These are phyloP conservation scores for Fomes fomentarius DNA, from an alignment of 1,284 basidiomycete genomes.

Conservation along the genomic window DNA sequence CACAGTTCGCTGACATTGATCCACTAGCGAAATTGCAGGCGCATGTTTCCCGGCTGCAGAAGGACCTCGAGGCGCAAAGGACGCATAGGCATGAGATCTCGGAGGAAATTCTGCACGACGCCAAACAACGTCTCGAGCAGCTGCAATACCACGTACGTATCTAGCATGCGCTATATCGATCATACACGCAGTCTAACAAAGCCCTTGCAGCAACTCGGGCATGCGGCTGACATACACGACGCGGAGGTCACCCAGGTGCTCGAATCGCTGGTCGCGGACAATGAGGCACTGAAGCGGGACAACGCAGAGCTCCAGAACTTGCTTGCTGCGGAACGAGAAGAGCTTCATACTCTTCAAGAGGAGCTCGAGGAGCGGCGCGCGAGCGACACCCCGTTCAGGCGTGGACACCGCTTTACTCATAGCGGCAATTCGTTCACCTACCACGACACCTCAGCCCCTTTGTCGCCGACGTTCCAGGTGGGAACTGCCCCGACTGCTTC, in stretches of 20 bases:
- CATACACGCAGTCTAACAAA: background rate
- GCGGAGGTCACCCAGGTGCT: slow-evolving; percentile 70
- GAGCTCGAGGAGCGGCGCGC: slow-evolving; percentile 76
- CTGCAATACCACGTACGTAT: slow-evolving; percentile 57
- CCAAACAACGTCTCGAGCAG: slow-evolving; percentile 65
- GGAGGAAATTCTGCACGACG: slow-evolving; percentile 73
- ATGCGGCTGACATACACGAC: slow-evolving; percentile 48
- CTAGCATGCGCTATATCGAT: no score
- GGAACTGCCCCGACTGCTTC: slow-evolving; percentile 32
- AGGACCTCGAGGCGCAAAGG: slow-evolving; percentile 68
- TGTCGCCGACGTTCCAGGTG: slow-evolving; percentile 34
- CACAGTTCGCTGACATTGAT: background rate
- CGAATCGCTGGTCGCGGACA: slow-evolving; percentile 82
- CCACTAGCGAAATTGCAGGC: slow-evolving; percentile 70
- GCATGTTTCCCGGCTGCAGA: slow-evolving; percentile 66
- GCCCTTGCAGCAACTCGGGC: slow-evolving; percentile 44
- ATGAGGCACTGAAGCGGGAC: slow-evolving; percentile 80
- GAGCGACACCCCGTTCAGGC: slow-evolving; percentile 35
- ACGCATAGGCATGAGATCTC: slow-evolving; percentile 73
- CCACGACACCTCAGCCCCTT: slow-evolving; percentile 23
- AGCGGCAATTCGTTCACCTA: slow-evolving; percentile 27
- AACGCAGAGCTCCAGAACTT: slow-evolving; percentile 78
- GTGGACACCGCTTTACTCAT: slow-evolving; percentile 28
- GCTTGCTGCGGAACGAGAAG: slow-evolving; percentile 78
- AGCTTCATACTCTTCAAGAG: slow-evolving; percentile 66